Conservation (phyloP, 441 rosid species). For the Biscutella auriculata region DNA sequence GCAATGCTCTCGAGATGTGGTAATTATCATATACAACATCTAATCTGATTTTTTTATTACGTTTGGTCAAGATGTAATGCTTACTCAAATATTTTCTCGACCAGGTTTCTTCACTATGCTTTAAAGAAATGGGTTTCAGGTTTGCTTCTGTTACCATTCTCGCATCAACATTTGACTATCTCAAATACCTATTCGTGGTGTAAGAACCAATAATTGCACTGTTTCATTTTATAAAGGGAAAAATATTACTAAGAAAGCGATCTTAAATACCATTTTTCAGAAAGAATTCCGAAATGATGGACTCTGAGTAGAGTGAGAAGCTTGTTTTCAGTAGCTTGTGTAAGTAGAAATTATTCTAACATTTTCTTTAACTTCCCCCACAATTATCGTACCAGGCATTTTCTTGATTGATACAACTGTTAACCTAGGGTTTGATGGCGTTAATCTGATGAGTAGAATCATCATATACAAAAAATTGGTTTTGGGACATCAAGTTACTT, state of each 20-base stretch:
- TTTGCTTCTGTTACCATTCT: conserved; percentile 52
- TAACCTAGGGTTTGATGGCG: no score
- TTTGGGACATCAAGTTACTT: no score
- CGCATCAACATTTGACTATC: conserved; percentile 80
- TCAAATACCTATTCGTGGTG: conserved; percentile 55
- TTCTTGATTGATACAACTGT: no score
- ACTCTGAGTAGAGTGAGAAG: conserved; percentile 47
- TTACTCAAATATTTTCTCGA: background rate
- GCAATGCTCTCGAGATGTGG: conserved; percentile 63
- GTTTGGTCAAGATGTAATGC: background rate
- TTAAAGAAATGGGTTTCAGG: conserved; percentile 53
- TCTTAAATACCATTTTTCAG: conserved; percentile 26
- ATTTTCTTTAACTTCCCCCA: background rate
- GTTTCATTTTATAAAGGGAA: background rate
- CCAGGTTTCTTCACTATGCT: conserved; percentile 28
- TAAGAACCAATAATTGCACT: background rate
- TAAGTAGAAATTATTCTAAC: conserved; percentile 24
- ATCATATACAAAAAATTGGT: no score
- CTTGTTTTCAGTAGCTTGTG: conserved; percentile 58
- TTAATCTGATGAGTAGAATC: no score
- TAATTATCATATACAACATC: conserved; percentile 24
- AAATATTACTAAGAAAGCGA: background rate
- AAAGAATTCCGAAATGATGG: conserved; percentile 76
- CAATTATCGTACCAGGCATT: background rate
- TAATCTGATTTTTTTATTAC: background rate